These are phyloP conservation scores for Madurella fahalii DNA, from an alignment of 2,329 filamentous ascomycete genomes.

Conservation along the genomic window DNA sequence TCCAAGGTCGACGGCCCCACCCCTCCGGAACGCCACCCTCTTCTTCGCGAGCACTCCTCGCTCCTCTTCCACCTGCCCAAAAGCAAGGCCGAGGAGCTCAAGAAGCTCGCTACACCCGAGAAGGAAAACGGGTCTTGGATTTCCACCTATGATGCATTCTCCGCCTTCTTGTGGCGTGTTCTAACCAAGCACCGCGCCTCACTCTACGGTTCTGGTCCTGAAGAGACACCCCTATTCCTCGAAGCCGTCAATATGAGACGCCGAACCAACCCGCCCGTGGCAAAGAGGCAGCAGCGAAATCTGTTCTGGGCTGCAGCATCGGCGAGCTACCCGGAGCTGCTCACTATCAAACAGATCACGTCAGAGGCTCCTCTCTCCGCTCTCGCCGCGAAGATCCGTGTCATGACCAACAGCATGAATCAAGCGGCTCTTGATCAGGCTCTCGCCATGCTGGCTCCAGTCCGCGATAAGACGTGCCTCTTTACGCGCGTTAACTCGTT, in stretches of 20 bases:
- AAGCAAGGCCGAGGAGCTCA: slow-evolving; percentile 40
- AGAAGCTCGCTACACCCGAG: slow-evolving; percentile 32
- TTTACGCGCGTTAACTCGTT: slow-evolving; percentile 34
- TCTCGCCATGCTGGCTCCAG: slow-evolving; percentile 31
- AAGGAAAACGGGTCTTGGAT: slow-evolving; percentile 35
- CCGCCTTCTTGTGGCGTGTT: slow-evolving; percentile 40
- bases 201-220: slow-evolving; percentile 31
- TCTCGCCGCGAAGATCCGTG: slow-evolving; percentile 36
- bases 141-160: slow-evolving; percentile 44
- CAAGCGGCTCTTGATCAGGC: slow-evolving; percentile 30
- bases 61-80: slow-evolving; percentile 42
- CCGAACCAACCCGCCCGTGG: slow-evolving; percentile 31
- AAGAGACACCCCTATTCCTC: slow-evolving; percentile 24
- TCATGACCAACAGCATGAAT: slow-evolving; percentile 34
- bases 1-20: slow-evolving; percentile 32
- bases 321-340: slow-evolving; percentile 25
- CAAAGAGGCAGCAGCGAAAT: slow-evolving; percentile 35
- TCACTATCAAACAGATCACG: slow-evolving; percentile 23
- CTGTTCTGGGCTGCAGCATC: slow-evolving; percentile 31
- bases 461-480: slow-evolving; percentile 36
- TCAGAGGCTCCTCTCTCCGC: slow-evolving; percentile 34
- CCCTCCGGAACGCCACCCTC: slow-evolving; percentile 25
- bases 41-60: slow-evolving; percentile 22
- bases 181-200: slow-evolving; percentile 34
- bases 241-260: slow-evolving; percentile 39